phyloP scores from a whole-genome alignment of 2,329 filamentous ascomycete species.

The Neocatenulostroma microsporum region DNA sequence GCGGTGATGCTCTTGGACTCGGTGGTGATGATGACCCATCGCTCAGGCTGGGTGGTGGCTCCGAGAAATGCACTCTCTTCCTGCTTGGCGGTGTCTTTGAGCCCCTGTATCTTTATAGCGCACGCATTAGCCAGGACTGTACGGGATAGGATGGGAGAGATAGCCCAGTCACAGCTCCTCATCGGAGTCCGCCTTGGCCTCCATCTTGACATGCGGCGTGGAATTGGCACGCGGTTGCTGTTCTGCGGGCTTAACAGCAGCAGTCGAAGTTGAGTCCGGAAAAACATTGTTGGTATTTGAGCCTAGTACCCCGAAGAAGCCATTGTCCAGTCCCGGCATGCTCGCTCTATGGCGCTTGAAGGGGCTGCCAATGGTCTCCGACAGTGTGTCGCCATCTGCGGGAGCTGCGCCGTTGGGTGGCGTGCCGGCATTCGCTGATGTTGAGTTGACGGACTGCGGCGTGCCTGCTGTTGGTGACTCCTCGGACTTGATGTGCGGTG shows the following conservation, averaged over 20 bases:
- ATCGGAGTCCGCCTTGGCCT: constrained; percentile 33
- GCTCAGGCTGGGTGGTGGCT: too few relatives aligned
- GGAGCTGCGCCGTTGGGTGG: constrained; percentile 24
- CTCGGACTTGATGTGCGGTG: constrained; percentile 31
- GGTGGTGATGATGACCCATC: too few relatives aligned
- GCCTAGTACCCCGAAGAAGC: constrained; percentile 12
- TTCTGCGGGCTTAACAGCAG: constrained; percentile 14
- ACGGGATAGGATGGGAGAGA: too few relatives aligned
- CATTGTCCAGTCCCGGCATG: constrained; percentile 33
- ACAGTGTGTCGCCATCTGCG: constrained; percentile 28
- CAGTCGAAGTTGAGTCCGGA: constrained; percentile 15
- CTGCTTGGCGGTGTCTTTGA: too few relatives aligned
- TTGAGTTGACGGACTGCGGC: constrained; percentile 28
- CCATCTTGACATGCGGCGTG: constrained; percentile 17
- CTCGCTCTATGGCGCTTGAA: constrained; percentile 69
- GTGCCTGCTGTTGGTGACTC: constrained; percentile 38
- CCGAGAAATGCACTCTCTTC: too few relatives aligned
- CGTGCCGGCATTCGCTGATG: constrained; percentile 25
- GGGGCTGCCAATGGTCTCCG: constrained; percentile 57
- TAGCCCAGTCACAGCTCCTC: constrained; percentile 35
- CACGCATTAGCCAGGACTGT: constrained; percentile 1
- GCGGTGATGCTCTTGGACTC: too few relatives aligned
- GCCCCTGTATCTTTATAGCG: too few relatives aligned
- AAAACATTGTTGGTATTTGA: constrained; percentile 15
- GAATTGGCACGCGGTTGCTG: constrained; percentile 29